phyloP scores from a whole-genome alignment of 2,329 filamentous ascomycete species.

The Teratosphaeria zuluensis region DNA sequence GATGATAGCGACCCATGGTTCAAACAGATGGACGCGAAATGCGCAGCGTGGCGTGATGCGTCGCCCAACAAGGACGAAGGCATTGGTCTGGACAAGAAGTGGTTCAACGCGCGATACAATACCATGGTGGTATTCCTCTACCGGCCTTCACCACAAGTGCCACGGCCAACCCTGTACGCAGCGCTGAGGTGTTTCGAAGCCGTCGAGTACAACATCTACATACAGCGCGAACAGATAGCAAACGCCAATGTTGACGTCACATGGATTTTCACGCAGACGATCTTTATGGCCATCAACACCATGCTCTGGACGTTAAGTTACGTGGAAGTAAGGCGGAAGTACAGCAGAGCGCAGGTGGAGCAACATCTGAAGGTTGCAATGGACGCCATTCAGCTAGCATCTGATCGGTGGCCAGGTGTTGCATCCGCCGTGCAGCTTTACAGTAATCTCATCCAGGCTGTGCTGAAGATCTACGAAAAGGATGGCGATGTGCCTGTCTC shows the following conservation, averaged over 20 bases:
- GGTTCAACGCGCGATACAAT: constrained; percentile 62
- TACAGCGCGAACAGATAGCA: constrained; percentile 71
- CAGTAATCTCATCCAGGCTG: constrained; percentile 72
- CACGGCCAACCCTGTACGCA: constrained; percentile 69
- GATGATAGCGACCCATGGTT: constrained; percentile 86
- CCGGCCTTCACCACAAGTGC: constrained; percentile 83
- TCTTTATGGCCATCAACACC: constrained; percentile 88
- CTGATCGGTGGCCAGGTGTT: constrained; percentile 86
- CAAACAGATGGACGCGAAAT: constrained; percentile 62
- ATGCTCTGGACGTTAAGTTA: constrained; percentile 89
- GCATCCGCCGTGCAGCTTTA: constrained; percentile 78
- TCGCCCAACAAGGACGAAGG: constrained; percentile 63
- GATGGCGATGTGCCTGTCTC: constrained; percentile 42
- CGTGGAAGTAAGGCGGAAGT: constrained; percentile 63
- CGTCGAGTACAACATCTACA: constrained; percentile 68
- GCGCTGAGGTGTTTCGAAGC: constrained; percentile 77
- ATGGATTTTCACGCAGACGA: constrained; percentile 81
- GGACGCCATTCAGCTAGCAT: constrained; percentile 68
- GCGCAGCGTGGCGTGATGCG: constrained; percentile 68
- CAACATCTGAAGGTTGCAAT: constrained; percentile 64
- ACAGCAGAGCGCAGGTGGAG: constrained; percentile 66
- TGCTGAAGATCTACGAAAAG: constrained; percentile 75
- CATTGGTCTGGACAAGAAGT: constrained; percentile 59
- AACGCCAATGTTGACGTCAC: constrained; percentile 72
- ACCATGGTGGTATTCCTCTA: constrained; percentile 83